phyloP scores from a whole-genome alignment of 192 early-diverging fungal species.

The Podila epigama region DNA sequence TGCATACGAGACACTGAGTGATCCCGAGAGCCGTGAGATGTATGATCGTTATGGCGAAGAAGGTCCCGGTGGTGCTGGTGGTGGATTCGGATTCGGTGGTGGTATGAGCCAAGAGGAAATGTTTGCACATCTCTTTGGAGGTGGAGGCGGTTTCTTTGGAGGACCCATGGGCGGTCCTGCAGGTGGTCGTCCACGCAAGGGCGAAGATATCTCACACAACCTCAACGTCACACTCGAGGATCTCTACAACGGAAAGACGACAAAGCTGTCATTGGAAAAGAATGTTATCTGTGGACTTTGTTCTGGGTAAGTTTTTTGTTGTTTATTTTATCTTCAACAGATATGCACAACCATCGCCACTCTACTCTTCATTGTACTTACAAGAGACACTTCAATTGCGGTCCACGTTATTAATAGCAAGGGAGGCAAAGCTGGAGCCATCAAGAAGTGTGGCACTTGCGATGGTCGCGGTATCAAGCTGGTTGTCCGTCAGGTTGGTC shows the following conservation, averaged over 20 bases:
- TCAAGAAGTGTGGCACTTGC: constrained; percentile 77
- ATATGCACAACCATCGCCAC: not conserved
- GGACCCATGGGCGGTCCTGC: constrained; percentile 20
- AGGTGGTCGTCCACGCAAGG: constrained; percentile 53
- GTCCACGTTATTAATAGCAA: constrained; percentile 77
- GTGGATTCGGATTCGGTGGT: constrained; percentile 58
- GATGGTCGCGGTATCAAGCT: constrained; percentile 83
- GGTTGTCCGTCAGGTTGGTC: constrained; percentile 83
- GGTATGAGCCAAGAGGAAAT: constrained; percentile 85
- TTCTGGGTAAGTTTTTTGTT: constrained; percentile 58
- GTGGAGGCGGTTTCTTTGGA: constrained; percentile 57
- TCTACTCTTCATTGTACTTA: not conserved
- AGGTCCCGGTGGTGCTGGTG: constrained; percentile 72
- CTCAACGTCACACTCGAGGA: constrained; percentile 92
- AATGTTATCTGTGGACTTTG: constrained; percentile 75
- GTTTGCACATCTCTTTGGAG: constrained; percentile 87
- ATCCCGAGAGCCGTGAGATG: constrained; percentile 78
- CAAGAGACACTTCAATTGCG: no score
- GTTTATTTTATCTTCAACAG: constrained; percentile 51
- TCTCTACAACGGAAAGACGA: constrained; percentile 90
- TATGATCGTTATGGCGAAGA: constrained; percentile 96
- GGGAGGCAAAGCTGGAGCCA: constrained; percentile 82
- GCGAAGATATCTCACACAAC: constrained; percentile 69
- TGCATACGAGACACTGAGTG: constrained; percentile 88
- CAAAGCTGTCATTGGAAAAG: constrained; percentile 82